phyloP scores from a whole-genome alignment of 176 grass and related monocot genomes.

The Rhynchospora breviuscula region DNA sequence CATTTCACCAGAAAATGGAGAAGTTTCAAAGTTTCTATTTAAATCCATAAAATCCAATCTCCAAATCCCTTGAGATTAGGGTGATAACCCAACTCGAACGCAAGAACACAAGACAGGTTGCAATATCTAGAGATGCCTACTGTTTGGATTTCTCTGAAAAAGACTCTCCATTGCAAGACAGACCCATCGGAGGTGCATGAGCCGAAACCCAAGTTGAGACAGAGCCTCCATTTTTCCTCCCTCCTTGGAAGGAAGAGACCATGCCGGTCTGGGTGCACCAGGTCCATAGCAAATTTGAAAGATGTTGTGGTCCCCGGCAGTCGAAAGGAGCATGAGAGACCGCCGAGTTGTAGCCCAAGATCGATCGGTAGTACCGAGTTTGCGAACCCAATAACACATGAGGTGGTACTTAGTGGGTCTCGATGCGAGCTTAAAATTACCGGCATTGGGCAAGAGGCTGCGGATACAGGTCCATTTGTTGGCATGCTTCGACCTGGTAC shows the following conservation, averaged over 20 bases:
- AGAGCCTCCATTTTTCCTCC: constrained; percentile 23
- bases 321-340: background rate
- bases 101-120: background rate
- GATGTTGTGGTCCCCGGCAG: constrained; percentile 43
- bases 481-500: constrained; percentile 23
- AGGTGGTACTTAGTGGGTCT: constrained; percentile 33
- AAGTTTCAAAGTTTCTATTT: background rate
- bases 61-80: background rate
- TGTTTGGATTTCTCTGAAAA: constrained; percentile 70
- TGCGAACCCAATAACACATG: constrained; percentile 38
- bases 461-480: background rate
- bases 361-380: constrained; percentile 39
- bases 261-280: constrained; percentile 52
- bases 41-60: constrained; percentile 1
- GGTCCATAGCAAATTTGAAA: constrained; percentile 64
- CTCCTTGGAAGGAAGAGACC: constrained; percentile 23
- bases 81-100: background rate
- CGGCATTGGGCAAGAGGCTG: constrained; percentile 17
- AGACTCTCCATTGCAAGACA: constrained; percentile 53
- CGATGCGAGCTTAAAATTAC: constrained; percentile 19
- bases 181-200: constrained; percentile 39
- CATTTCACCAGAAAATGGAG: background rate
- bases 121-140: constrained; percentile 25
- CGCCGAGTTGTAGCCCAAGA: constrained; percentile 31
- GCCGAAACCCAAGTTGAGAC: constrained; percentile 22